Conservation (phyloP, 169 alveolate species). For the Plasmodium malariae region DNA sequence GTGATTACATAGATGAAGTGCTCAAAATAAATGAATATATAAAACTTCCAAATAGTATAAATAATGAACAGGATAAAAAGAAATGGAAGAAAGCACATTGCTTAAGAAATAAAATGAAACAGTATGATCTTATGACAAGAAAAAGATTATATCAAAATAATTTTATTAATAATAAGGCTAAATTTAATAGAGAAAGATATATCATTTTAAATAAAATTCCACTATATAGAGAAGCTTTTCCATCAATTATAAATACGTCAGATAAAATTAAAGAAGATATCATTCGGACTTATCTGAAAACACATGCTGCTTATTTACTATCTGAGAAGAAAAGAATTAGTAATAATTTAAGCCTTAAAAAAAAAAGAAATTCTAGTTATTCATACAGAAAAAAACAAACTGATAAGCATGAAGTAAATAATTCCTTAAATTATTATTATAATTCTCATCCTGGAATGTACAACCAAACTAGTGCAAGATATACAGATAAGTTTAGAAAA, state of each 20-base stretch:
- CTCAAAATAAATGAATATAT: slow-evolving; percentile 44
- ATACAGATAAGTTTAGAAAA: slow-evolving; percentile 3
- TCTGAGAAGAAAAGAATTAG: slow-evolving; percentile 35
- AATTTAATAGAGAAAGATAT: slow-evolving; percentile 64
- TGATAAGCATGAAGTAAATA: not conserved
- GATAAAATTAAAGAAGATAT: slow-evolving; percentile 55
- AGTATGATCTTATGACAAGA: slow-evolving; percentile 66
- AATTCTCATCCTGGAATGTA: not conserved
- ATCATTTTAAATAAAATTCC: slow-evolving; percentile 60
- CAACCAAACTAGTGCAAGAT: not conserved
- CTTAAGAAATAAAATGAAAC: slow-evolving; percentile 67
- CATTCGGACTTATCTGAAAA: slow-evolving; percentile 63
- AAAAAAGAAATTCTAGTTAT: not conserved
- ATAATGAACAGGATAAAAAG: slow-evolving; percentile 56
- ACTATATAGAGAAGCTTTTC: slow-evolving; percentile 66
- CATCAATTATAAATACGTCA: slow-evolving; percentile 41
- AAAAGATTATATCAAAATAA: slow-evolving; percentile 35
- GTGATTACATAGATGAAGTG: slow-evolving; percentile 29
- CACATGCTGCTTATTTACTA: slow-evolving; percentile 60
- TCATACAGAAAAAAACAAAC: slow-evolving; percentile 4
- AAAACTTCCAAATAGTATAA: slow-evolving; percentile 40
- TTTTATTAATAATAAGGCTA: slow-evolving; percentile 40
- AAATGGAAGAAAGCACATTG: slow-evolving; percentile 61
- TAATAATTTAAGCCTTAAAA: slow-evolving; percentile 3
- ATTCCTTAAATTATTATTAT: slow-evolving; percentile 4